phyloP scores from a whole-genome alignment of 2,329 filamentous ascomycete species.

The Esteya vermicola region DNA sequence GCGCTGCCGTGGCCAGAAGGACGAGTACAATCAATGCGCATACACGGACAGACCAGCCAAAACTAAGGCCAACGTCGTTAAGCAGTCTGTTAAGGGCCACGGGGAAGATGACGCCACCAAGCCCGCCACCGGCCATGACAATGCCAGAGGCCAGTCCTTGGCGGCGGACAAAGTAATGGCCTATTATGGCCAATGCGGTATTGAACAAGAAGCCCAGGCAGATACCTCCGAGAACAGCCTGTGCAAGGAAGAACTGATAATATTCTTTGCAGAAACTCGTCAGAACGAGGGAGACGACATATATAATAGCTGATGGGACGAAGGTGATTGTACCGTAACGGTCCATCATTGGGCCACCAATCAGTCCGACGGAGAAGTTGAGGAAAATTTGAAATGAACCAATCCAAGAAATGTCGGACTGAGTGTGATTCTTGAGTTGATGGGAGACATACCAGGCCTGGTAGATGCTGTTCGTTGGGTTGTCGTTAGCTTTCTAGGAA shows the following conservation, averaged over 20 bases:
- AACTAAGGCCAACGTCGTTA: slow-evolving; percentile 15
- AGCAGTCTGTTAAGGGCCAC: slow-evolving; percentile 40
- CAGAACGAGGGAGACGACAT: slow-evolving; percentile 31
- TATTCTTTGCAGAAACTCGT: slow-evolving; percentile 2
- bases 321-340: slow-evolving; percentile 17
- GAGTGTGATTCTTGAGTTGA: slow-evolving; percentile 16
- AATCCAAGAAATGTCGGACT: slow-evolving; percentile 5
- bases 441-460: slow-evolving; percentile 11
- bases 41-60: slow-evolving; percentile 3
- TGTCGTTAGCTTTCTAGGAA: no score
- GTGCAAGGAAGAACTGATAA: slow-evolving; percentile 3
- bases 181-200: background rate
- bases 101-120: slow-evolving; percentile 2
- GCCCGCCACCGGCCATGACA: slow-evolving; percentile 1
- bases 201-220: slow-evolving; percentile 2
- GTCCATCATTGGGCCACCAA: slow-evolving; percentile 20
- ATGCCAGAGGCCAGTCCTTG: slow-evolving; percentile 1
- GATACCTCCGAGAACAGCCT: slow-evolving; percentile 2
- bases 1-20: slow-evolving; percentile 8
- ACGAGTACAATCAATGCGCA: slow-evolving; percentile 1
- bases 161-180: slow-evolving; percentile 1
- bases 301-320: slow-evolving; percentile 38
- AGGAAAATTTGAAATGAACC: slow-evolving; percentile 21
- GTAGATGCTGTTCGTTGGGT: background rate
- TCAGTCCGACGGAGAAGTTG: slow-evolving; percentile 14